Percentiles rank a stretch among this genome's conserved stretches.
phyloP scores from a whole-genome alignment of 192 early-diverging fungal genomes.

The Coemansia furcata region DNA sequence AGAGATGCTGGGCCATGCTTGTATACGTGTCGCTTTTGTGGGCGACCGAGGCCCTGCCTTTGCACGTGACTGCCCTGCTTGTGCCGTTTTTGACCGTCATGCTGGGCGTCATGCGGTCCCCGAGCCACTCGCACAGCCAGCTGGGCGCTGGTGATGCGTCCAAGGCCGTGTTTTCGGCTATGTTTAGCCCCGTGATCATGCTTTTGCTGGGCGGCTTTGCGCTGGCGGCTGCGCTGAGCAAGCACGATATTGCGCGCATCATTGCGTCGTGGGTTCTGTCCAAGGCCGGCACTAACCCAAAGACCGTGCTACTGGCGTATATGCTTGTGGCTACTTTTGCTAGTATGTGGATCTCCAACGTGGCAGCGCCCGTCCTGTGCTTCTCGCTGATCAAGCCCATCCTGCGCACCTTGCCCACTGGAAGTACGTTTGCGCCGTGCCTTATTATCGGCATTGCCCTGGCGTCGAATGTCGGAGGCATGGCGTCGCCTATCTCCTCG shows the following conservation, averaged over 20 bases:
- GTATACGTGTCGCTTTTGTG: slow-evolving; percentile 87
- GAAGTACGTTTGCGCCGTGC: slow-evolving; percentile 76
- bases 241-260: slow-evolving; percentile 91
- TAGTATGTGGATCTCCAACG: slow-evolving; percentile 98
- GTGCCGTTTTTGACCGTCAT: slow-evolving; percentile 85
- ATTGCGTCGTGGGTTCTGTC: slow-evolving; percentile 86
- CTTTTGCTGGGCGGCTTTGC: slow-evolving; percentile 92
- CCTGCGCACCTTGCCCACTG: slow-evolving; percentile 81
- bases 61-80: slow-evolving; percentile 87
- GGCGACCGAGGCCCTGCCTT: slow-evolving; percentile 90
- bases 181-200: slow-evolving; percentile 98
- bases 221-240: slow-evolving; percentile 90
- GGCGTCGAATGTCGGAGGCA: slow-evolving; percentile 94
- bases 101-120: slow-evolving; percentile 77
- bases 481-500: slow-evolving; percentile 95
- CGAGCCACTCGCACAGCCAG: slow-evolving; percentile 36
- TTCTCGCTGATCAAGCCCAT: slow-evolving; percentile 94
- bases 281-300: slow-evolving; percentile 84
- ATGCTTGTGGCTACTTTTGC: slow-evolving; percentile 97
- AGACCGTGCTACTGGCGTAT: slow-evolving; percentile 81
- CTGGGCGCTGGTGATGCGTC: slow-evolving; percentile 74
- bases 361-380: slow-evolving; percentile 95
- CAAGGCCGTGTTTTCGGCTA: slow-evolving; percentile 82
- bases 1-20: slow-evolving; percentile 89
- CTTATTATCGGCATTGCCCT: slow-evolving; percentile 96